phyloP scores from a whole-genome alignment of 2,329 filamentous ascomycete genomes.

The Cladosporium halotolerans region DNA sequence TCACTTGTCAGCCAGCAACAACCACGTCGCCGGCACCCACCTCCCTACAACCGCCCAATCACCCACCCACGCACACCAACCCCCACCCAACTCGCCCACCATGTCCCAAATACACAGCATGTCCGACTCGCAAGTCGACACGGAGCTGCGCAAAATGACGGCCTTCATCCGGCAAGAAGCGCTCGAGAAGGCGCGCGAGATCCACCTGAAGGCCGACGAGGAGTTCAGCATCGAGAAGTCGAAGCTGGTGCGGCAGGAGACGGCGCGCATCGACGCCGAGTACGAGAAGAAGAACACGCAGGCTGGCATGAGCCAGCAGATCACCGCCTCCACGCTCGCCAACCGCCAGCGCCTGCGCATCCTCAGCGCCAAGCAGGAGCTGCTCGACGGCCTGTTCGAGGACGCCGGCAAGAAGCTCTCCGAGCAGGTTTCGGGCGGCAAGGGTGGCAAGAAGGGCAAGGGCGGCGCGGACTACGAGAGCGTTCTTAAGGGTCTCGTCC shows the following conservation, averaged over 20 bases:
- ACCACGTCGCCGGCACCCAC: neutral
- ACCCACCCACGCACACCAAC: neutral
- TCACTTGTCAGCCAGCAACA: neutral
- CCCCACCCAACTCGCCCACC: constrained; percentile 39
- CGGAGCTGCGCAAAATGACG: constrained; percentile 99
- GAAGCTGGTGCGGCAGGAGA: constrained; percentile 95
- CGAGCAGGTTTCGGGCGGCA: neutral
- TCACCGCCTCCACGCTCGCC: constrained; percentile 88
- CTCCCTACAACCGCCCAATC: neutral
- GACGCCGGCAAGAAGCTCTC: constrained; percentile 64
- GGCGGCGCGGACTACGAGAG: constrained; percentile 59
- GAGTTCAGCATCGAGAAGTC: constrained; percentile 99
- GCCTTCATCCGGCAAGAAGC: constrained; percentile 99
- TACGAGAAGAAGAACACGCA: constrained; percentile 99
- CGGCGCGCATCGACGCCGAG: constrained; percentile 77
- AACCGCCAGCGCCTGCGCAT: constrained; percentile 94
- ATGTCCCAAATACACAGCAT: constrained; percentile 94
- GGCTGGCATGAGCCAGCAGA: constrained; percentile 96
- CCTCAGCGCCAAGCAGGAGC: constrained; percentile 77
- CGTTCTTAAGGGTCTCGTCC: constrained; percentile 70
- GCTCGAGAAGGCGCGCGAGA: constrained; percentile 92
- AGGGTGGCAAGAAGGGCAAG: constrained; percentile 31
- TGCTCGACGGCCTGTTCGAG: constrained; percentile 87
- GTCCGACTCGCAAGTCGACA: constrained; percentile 95
- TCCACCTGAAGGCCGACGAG: constrained; percentile 96